Base-by-base conservation (phyloP, 768 basidiomycete species). In the Termitomyces sp. region DNA sequence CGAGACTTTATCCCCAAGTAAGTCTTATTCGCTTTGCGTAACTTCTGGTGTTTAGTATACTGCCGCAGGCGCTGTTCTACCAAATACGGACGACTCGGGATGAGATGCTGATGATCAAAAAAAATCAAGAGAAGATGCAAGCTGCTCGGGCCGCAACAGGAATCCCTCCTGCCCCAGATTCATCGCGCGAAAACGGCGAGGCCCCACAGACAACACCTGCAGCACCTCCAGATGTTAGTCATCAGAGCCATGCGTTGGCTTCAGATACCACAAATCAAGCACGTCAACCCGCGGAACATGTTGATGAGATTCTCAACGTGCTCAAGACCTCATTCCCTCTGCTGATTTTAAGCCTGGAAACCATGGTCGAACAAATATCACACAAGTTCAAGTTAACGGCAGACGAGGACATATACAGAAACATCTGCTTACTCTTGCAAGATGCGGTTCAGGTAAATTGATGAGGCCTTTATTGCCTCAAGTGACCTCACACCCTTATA, bases 321-420 rank as follows among this genome's bases (percentile, higher is more conserved):
- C 78, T 98, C 65, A 98, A 99, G 75, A 97, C 96, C 0, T 88
- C 92, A 0, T 97, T 95, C 79, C 97, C 97, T 0, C 80, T 99
- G 7, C 81, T 99, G 36, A 92, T 96, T 32, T 77, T 98, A 22
- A 97, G 94, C 57, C 80, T 99, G 79, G 97, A 99, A 74, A 95
- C 93, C 16, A 90, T 98, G 81, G 90, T 95, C 4, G 97, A 99
- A 63, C 94, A 98, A 72, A 90, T 99, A 62, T 80, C 85, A 22
- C 82, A 86, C 58, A 84, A 94, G 53, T 96, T 98, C 76, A 96
- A 97, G 70, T 84, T 90, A 2, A 80, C 83, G 1, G 81, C 85
- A 2, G 97, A 99, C 58, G 97, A 99, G 72, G 95, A 98, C 62
- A 86, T 94, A 7, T 98, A 98, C 73, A 84, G 97, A 18, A 84